Base-by-base conservation (phyloP, 371 early-diverging fungal genomes). In the Conidiobolus incongruus region DNA sequence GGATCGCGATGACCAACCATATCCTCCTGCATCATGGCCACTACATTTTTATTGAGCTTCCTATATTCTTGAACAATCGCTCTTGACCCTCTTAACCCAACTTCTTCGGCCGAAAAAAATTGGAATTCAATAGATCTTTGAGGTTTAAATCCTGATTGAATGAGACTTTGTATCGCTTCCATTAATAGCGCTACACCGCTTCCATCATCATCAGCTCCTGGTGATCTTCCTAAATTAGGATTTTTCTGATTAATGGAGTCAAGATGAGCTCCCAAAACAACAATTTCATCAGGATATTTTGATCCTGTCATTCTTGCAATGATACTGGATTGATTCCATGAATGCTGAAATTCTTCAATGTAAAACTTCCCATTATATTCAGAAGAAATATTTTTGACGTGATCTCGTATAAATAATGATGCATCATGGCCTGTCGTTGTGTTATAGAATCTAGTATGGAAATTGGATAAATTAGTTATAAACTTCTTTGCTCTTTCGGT, bases 61-160 rank as follows among this genome's bases (percentile, higher is more conserved):
- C 60, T 56, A 58, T 91, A 94, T 16, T 59, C 49, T 21, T 62
- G 51, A n/a, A 82, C 81, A 12, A 94, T 70, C 37, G 60, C 81
- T 59, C 89, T 83, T 19, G 81, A 81, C 15, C 95, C 95, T 44
- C 83, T 56, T 11, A 92, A 68, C n/a, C 87, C 88, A 37, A 62
- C 84, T 54, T 87, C 87, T 55, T 84, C 86, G 37, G 68, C 88
- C 41, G 82, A 75, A 49, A 83, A 92, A 83, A 85, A 95, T 59
- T 91, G 93, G 68, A 92, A 90, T 52, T 92, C 93, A 30, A 95
- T 76, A 15, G 88, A 70, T 40, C 80, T 63, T 31, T 63, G 52
- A n/a, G 89, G 91, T 22, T 60, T 64, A 54, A 87, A 82, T 0
- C 69, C 74, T 29, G 60, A 63, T 11, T 62, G 44, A 26, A 87